Base-by-base conservation (phyloP, 2,329 filamentous ascomycete genomes). In the Colletotrichum viniferum region DNA sequence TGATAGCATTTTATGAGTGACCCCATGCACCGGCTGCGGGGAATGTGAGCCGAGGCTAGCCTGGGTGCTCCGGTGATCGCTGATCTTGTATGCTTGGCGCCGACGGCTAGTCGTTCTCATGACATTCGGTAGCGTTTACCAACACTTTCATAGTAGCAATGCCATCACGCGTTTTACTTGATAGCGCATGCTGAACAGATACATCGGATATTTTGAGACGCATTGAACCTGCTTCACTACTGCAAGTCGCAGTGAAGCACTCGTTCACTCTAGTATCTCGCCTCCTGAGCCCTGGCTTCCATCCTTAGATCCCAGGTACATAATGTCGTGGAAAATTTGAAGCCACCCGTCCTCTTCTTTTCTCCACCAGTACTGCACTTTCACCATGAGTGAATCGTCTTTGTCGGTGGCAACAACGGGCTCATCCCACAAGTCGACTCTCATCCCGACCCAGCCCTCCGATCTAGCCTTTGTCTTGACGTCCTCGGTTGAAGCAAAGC, bases 321-420 rank as follows among this genome's bases (percentile, higher is more conserved):
- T 74, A 30, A 81, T 82, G 63, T 81, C 80, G 48, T 81, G 80
- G 16, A 81, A 43, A 26, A 80, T 78, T 61, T 82, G 81, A 4
- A 69, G 60, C 73, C 79, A 80, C 8, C 64, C 68, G 0, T 32
- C 76, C 0, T 62, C 34, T 18, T 82, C 80, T 66, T 76, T 71
- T 36, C 74, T 78, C 80, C 79, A 82, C 81, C 81, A 82, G 36
- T 83, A 82, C 56, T 81, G 78, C 16, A 81, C 80, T 52, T 82
- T 82, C 13, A 81, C 77, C 36, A 82, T 18, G 16, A 79, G 56
- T 55, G 73, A 58, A 30, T 38, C 16, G 6, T 73, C 77, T 9
- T 3, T 76, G 14, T 26, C 26, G 7, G 6, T 14, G n/a, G 26
- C 36, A 10, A 34, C 58, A 7, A 21, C 43, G 5, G 58, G 65